Base-by-base conservation (phyloP, 164 flowering plant genomes). In the Nymphaea colorata region DNA sequence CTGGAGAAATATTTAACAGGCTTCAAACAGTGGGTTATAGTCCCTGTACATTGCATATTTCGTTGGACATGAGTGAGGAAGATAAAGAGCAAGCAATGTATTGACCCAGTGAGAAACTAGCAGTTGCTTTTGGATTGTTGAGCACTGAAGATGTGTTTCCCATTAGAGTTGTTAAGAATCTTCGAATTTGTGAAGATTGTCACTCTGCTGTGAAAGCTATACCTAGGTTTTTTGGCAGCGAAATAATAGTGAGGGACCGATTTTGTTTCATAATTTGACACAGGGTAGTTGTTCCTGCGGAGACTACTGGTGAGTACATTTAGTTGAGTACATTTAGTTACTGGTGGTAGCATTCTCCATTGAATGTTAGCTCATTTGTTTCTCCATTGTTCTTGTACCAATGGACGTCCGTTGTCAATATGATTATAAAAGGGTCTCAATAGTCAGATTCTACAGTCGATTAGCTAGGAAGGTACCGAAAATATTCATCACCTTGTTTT, bases 81-180 rank as follows among this genome's bases (percentile, higher is more conserved):
- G 87, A 81, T 62, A 84, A 76, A 74, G 77, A 79, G 70, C 74
- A 80, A 72, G 85, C 87, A 16, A 68, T 82, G 44, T 69, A 80
- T 57, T 79, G 72, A 75, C 86, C 79, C 60, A 81, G 84, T 71
- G 89, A 87, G 75, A 85, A 85, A 81, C 64, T 87, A 68, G 85
- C 83, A 6, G 43, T 87, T 73, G 84, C 87, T 41, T 87, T 84
- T 70, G 86, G 79, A 7, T 60, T 82, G 70, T 66, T 85, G 73
- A 76, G 70, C 71, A 81, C 84, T 10, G n/a, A 41, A 18, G 68
- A 77, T 14, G 77, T 80, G 67, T 72, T 71, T 68, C 75, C 70
- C 11, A 83, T 84, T 68, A 75, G 80, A 15, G 77, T 87, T 14
- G 79, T 77, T 62, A 86, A 84, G 75, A 83, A 82, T 69, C 68